Evolutionary conservation across 108 stramenopile genomes (phyloP), one percentile per base, ranked within the genome.

Genomic region (Cyclotella kingstonii): DNA sequence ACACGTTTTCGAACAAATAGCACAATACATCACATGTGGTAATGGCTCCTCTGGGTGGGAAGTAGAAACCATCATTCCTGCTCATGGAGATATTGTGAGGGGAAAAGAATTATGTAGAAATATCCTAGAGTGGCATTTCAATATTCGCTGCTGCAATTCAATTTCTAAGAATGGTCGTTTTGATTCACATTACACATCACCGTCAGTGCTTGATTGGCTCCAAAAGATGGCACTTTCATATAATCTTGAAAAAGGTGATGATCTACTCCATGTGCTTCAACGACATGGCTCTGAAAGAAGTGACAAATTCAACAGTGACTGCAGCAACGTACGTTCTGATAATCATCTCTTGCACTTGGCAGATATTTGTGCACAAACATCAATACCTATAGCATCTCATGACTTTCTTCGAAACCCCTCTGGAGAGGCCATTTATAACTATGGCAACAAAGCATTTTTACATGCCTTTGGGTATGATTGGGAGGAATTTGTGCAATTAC

Each of bases 81-180:
- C 83, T 22, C 91, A 93, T 60, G 91, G 91, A 29, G 91, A 93
- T 79, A 72, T 93, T 9, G 60, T 93, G 7, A 60, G 91, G 48
- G 88, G 88, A 0, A 80, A 70, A 49, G 66, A 59, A 10, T 40
- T 85, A 0, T 74, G 81, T 18, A 74, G 63, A 27, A 47, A 82
- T 48, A 88, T 82, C 14, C 45, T 93, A 57, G 67, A 67, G 41
- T 77, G 50, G 22, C 82, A 83, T 48, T 83, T 83, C 42, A 63
- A 73, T 53, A 45, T 74, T 35, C 23, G 26, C 8, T 65, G 51
- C 26, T 30, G n/a, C n/a, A n/a, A n/a, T n/a, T n/a, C n/a, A n/a
- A n/a, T n/a, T n/a, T n/a, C n/a, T n/a, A n/a, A n/a, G n/a, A n/a
- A n/a, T n/a, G n/a, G n/a, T n/a, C n/a, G n/a, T 31, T 43, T 71